Evolutionary conservation across 352 stramenopile species (phyloP), one percentile per base, ranked within the genome.

Genomic region (Pythium phragmiticola): DNA sequence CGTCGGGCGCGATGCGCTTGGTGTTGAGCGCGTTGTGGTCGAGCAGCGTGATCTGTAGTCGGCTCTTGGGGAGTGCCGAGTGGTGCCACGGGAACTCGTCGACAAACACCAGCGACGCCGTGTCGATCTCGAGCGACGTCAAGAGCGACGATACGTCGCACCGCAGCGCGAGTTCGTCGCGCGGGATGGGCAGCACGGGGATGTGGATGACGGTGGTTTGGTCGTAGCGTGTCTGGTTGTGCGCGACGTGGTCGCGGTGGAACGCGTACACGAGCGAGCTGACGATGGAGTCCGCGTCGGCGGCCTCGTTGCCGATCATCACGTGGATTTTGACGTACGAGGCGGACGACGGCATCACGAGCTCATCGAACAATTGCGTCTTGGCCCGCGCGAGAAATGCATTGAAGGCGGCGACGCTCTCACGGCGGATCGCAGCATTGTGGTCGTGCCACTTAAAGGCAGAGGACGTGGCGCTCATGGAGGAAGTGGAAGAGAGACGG

Each of bases 251-350:
- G 45, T 73, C 63, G 39, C 74, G 73, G 34, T 79, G 41, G 55
- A 78, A 87, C 7, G 85, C 85, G 69, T 89, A 85, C 11, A 82
- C 71, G 11, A 94, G 55, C 16, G 81, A 85, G 70, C 83, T 94
- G 13, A 94, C 72, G 68, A 94, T 92, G 19, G 85, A 94, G 68
- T 94, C 85, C 13, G 85, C 85, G 63, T 94, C 83, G 8, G 81
- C 80, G 14, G 85, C 83, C 61, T 94, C 85, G 56, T 94, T 94
- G 53, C 85, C 85, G 37, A 92, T 80, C 51, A 90, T 59, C 7
- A 92, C 74, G 60, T 89, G 78, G 36, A 94, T 63, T n/a, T 45
- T 39, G 26, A 21, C 28, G 39, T 46, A 17, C 39, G 39, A 46
- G 17, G 3, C 28, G 45, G 37, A 11, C 2, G 14, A 46, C 30